Base-by-base conservation (phyloP, 192 early-diverging fungal genomes). In the Anaeromyces robustus region DNA sequence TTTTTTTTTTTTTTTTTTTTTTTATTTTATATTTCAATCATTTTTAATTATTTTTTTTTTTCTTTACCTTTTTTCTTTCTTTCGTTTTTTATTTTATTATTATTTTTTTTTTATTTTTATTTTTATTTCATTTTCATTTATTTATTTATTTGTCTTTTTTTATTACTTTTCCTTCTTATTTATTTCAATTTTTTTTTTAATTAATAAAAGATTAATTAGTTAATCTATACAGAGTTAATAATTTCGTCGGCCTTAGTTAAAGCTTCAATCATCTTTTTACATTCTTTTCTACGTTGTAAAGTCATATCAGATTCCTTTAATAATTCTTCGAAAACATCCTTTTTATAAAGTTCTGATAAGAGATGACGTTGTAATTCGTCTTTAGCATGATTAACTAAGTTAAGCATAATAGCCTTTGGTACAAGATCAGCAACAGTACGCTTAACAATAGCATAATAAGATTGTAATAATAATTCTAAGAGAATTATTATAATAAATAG, bases 381-480 rank as follows among this genome's bases (percentile, higher is more conserved):
- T 87, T 95, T 97, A 39, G 96, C 89, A 81, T 90, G 86, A 81
- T 87, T 89, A 17, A 99, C 98, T 77, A 99, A 88, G 86, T 97
- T 98, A 77, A 98, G 91, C 97, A 99, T 99, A 80, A 99, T 92
- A 9, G 97, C 94, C 85, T 99, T 99, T 78, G 98, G 98, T 0
- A 99, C 94, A 89, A 98, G 93, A 85, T 99, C 98, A 78, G 95
- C 91, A 77, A 95, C 90, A 9, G 97, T 98, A 81, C 96, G 94
- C 88, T 99, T 99, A 79, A 98, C 97, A 88, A 99, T 98, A 85
- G 95, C 95, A 85, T 92, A 99, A 89, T 99, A 99, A 28, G 97
- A 98, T 81, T 95, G 90, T 80, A 99, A 95, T 80, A 98, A 87
- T 78, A 98, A 87, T 87, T 98, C 93, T 94, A 83, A 18, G n/a